These are phyloP conservation scores for Macrophomina pseudophaseolina DNA, from an alignment of 2,329 filamentous ascomycete genomes.

Conservation along the genomic window DNA sequence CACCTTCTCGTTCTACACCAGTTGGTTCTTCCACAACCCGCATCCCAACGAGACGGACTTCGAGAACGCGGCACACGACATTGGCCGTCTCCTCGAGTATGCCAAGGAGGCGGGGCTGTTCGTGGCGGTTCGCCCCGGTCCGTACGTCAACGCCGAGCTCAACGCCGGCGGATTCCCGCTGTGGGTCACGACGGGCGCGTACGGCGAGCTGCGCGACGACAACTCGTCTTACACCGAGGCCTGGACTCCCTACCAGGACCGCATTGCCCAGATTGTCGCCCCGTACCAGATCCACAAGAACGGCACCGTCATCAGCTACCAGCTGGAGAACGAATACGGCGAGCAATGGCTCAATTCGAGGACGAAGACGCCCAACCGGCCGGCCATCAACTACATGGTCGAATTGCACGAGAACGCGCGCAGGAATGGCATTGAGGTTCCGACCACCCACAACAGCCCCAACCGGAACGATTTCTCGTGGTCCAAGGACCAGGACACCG, in stretches of 20 bases:
- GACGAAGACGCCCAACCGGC: slow-evolving; percentile 53
- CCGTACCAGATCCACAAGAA: slow-evolving; percentile 62
- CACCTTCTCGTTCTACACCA: slow-evolving; percentile 54
- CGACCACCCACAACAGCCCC: slow-evolving; percentile 63
- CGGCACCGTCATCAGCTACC: slow-evolving; percentile 61
- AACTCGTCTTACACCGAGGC: slow-evolving; percentile 59
- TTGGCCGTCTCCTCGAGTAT: slow-evolving; percentile 57
- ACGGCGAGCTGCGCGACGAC: slow-evolving; percentile 59
- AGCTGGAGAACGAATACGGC: slow-evolving; percentile 63
- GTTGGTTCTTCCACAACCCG: slow-evolving; percentile 56
- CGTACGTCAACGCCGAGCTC: slow-evolving; percentile 68
- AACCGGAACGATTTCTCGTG: slow-evolving; percentile 64
- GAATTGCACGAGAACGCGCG: slow-evolving; percentile 59
- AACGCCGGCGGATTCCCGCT: slow-evolving; percentile 67
- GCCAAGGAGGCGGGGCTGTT: slow-evolving; percentile 62
- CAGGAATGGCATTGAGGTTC: slow-evolving; percentile 63
- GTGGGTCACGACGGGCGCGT: slow-evolving; percentile 67
- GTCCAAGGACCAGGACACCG: slow-evolving; percentile 63
- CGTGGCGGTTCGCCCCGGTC: slow-evolving; percentile 62
- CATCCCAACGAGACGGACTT: slow-evolving; percentile 57
- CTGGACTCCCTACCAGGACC: slow-evolving; percentile 60
- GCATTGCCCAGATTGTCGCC: slow-evolving; percentile 58
- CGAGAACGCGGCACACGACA: slow-evolving; percentile 59
- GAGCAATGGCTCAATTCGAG: slow-evolving; percentile 45
- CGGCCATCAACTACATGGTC: slow-evolving; percentile 62